A percentile compares a stretch with the other conserved stretches of the same genome.
Evolutionary conservation across 2,329 filamentous ascomycete species (phyloP).

Genomic region (Exutisphaerella laricina): DNA sequence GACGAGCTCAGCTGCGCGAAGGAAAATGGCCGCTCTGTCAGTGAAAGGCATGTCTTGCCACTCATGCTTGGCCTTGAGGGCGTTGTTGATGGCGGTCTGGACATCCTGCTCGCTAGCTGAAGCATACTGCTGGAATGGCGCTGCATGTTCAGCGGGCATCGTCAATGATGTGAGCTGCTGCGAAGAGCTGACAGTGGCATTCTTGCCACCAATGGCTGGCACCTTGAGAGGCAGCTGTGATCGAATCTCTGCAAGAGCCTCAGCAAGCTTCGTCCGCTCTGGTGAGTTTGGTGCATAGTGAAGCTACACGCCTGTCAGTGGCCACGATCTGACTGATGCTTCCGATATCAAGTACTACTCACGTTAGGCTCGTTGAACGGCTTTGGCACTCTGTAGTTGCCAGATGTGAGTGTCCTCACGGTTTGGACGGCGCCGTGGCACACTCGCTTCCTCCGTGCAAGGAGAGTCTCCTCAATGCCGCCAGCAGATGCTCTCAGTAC

Average conservation of each 20-base stretch:
- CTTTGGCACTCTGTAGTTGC: constrained; percentile 14
- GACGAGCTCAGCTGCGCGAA: constrained; percentile 89
- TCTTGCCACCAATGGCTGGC: constrained; percentile 73
- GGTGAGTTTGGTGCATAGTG: constrained; percentile 77
- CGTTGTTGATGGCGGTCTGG: constrained; percentile 69
- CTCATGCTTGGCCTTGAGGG: constrained; percentile 73
- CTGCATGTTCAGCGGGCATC: constrained; percentile 72
- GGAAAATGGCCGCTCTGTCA: constrained; percentile 84
- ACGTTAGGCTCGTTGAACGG: constrained; percentile 17
- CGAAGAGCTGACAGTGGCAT: constrained; percentile 51
- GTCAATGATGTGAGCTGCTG: constrained; percentile 62
- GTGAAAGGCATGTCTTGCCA: constrained; percentile 89
- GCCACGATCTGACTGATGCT: too few relatives aligned
- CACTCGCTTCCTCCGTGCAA: constrained; percentile 1
- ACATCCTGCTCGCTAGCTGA: constrained; percentile 72
- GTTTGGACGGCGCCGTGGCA: background rate
- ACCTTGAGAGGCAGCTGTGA: constrained; percentile 66
- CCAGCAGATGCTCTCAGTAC: constrained; percentile 2
- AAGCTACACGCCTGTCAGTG: constrained; percentile 59
- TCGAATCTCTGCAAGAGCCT: constrained; percentile 64
- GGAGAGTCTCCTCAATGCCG: constrained; percentile 4
- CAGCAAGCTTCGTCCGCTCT: constrained; percentile 67
- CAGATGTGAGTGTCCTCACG: constrained; percentile 13
- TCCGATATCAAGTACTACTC: too few relatives aligned
- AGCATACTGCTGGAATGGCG: constrained; percentile 73